These are phyloP conservation scores for Pichia sp. DNA, from an alignment of 1,139 yeast genomes.

Conservation along the genomic window DNA sequence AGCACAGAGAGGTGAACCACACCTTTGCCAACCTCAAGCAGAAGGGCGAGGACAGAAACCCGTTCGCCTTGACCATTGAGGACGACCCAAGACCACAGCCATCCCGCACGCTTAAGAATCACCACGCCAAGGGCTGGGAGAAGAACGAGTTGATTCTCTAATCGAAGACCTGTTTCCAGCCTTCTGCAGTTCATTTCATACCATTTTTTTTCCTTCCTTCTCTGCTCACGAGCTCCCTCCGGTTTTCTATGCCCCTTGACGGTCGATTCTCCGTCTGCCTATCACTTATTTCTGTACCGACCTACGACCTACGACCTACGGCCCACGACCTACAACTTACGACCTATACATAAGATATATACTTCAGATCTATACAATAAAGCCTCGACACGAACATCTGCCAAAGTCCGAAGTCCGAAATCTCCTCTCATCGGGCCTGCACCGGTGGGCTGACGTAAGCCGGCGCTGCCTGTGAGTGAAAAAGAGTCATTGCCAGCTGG, in stretches of 20 bases:
- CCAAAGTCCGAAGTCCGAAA: not conserved
- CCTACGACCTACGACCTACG: too few relatives aligned
- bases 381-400: not conserved
- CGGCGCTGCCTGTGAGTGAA: not conserved
- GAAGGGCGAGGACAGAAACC: constrained; percentile 54
- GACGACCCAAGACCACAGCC: constrained; percentile 48
- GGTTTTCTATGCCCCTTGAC: not conserved
- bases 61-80: constrained; percentile 51
- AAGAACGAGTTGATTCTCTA: constrained; percentile 43
- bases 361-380: too few relatives aligned
- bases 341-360: too few relatives aligned
- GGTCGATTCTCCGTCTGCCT: too few relatives aligned
- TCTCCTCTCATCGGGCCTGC: not conserved
- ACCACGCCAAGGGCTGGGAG: constrained; percentile 60
- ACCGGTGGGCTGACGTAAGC: not conserved
- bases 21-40: constrained; percentile 63
- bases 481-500: not conserved
- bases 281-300: too few relatives aligned
- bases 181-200: not conserved
- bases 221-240: not conserved
- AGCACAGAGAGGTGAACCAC: constrained; percentile 74
- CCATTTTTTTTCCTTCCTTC: not conserved
- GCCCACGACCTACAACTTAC: too few relatives aligned
- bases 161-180: not conserved
- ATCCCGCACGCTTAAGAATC: constrained; percentile 43